Base-by-base conservation (phyloP, 139 green algal species). In the Bryopsis sp. region DNA sequence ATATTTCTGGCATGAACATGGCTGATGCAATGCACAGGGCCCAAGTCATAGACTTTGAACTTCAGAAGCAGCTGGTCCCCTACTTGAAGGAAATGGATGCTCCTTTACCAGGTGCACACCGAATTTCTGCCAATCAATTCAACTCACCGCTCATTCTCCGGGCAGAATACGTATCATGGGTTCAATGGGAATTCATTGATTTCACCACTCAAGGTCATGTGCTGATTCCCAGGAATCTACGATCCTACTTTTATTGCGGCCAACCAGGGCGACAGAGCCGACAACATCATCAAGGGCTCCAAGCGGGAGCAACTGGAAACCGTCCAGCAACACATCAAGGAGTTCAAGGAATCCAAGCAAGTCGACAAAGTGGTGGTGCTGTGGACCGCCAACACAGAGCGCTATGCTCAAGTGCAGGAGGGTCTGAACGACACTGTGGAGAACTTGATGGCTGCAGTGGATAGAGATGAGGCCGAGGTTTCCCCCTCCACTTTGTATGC, bases 381-480 rank as follows among this genome's bases (percentile, higher is more conserved):
- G 64, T 99, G 95, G 95, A 99, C 95, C 3, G 95, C 95, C 63
- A 99, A 99, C 86, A 99, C 95, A 0, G 95, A 99, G 83, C 84
- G 95, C n/a, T 99, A 95, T 68, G 82, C 83, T 37, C 78, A 92
- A 61, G 82, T 93, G 61, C 73, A 84, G 8, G 82, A 91, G 66
- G 95, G 93, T 48, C 58, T 99, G 36, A 97, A 99, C 73, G 94
- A 99, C 83, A 99, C 91, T 0, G 59, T 82, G 0, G 91, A 92
- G 31, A 98, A 95, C 82, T 83, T 99, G 67, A 60, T 95, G 61
- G 80, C 81, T 26, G 48, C 89, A 36, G 89, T 99, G 61, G 85
- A 93, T 2, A 47, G 68, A 15, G 73, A 88, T 59, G 89, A 99
- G 80, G 32, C 72, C 4, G 93, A 98, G 82, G 89, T 99, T n/a